These are phyloP conservation scores for Saccharomycopsis guyanensis DNA, from an alignment of 805 yeast genomes.

Conservation along the genomic window DNA sequence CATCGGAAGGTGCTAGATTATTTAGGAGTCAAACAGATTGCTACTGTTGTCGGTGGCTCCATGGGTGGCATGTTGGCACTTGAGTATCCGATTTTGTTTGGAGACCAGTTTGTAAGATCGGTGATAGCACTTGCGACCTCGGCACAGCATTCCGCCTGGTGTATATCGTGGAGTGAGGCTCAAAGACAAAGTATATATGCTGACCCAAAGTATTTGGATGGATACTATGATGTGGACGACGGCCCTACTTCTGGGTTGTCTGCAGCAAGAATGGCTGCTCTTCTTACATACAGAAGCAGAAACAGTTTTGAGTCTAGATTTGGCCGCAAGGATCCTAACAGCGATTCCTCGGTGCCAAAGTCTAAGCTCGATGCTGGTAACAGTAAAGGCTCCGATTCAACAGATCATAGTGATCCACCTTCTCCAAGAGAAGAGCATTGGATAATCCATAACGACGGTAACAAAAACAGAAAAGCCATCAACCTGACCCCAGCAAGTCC, in stretches of 20 bases:
- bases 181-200: slow-evolving; percentile 94
- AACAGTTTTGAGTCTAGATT: slow-evolving; percentile 87
- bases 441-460: slow-evolving; percentile 86
- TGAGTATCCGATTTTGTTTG: slow-evolving; percentile 70
- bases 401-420: slow-evolving; percentile 24
- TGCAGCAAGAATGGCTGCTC: slow-evolving; percentile 97
- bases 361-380: slow-evolving; percentile 8
- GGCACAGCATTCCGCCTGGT: slow-evolving; percentile 96
- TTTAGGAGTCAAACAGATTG: slow-evolving; percentile 69
- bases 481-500: slow-evolving; percentile 10
- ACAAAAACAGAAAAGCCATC: slow-evolving; percentile 27
- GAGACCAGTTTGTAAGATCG: slow-evolving; percentile 55
- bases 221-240: slow-evolving; percentile 69
- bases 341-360: slow-evolving; percentile 22
- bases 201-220: slow-evolving; percentile 89
- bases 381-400: no score
- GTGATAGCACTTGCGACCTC: slow-evolving; percentile 86
- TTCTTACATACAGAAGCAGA: slow-evolving; percentile 85
- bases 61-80: slow-evolving; percentile 98
- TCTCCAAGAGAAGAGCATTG: slow-evolving; percentile 62
- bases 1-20: slow-evolving; percentile 74
- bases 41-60: slow-evolving; percentile 90
- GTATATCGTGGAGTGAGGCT: slow-evolving; percentile 98
- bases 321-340: slow-evolving; percentile 70
- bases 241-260: slow-evolving; percentile 84